Percentiles rank a stretch among this genome's conserved stretches.
Conservation (phyloP, 2,329 filamentous ascomycete species). For the Ophiostoma angusticollis region DNA sequence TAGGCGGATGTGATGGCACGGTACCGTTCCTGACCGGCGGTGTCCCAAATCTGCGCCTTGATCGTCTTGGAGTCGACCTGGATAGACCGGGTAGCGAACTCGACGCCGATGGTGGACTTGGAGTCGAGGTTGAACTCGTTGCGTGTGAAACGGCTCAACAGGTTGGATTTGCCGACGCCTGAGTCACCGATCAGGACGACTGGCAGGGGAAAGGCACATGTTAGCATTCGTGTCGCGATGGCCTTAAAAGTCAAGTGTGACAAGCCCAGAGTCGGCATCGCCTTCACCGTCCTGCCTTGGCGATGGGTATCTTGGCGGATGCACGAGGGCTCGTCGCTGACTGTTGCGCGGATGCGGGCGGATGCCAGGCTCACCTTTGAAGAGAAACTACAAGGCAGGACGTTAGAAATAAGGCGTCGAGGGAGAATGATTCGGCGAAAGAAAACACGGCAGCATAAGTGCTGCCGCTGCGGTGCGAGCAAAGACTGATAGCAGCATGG, state of each 20-base stretch:
- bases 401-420: slow-evolving; percentile 8
- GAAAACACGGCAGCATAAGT: too few relatives aligned
- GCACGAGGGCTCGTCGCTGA: not conserved
- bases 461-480: too few relatives aligned
- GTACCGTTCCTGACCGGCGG: slow-evolving; percentile 96
- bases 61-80: slow-evolving; percentile 99
- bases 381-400: slow-evolving; percentile 62
- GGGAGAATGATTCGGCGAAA: not conserved
- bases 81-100: slow-evolving; percentile 96
- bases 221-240: slow-evolving; percentile 16
- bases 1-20: slow-evolving; percentile 98
- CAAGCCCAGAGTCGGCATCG: not conserved
- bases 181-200: slow-evolving; percentile 99
- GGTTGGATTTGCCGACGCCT: slow-evolving; percentile 98
- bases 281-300: not conserved
- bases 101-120: slow-evolving; percentile 98
- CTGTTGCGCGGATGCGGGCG: slow-evolving; percentile 5
- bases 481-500: not conserved
- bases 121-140: slow-evolving; percentile 99
- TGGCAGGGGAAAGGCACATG: slow-evolving; percentile 26
- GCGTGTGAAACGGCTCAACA: slow-evolving; percentile 96
- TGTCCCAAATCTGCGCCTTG: slow-evolving; percentile 99
- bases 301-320: too few relatives aligned
- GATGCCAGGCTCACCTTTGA: slow-evolving; percentile 64
- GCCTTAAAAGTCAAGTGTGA: too few relatives aligned